phyloP scores from a whole-genome alignment of 1,139 yeast species.

The Taphrina sp. region DNA sequence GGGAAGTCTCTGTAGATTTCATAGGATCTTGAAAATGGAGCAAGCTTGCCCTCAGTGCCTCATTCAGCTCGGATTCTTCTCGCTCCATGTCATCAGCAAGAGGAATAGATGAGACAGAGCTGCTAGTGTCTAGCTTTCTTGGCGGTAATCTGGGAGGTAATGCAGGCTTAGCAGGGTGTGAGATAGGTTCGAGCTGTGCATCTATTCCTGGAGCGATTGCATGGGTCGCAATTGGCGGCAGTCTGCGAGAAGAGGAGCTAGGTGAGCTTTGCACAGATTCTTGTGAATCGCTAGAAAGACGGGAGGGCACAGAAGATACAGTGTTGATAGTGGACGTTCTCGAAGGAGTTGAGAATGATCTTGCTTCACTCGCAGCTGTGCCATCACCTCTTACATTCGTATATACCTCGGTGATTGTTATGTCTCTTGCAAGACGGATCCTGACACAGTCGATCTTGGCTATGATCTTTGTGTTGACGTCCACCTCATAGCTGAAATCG shows the following conservation, averaged over 20 bases:
- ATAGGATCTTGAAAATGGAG: not conserved
- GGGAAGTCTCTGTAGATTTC: not conserved
- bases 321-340: not conserved
- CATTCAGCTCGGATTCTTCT: slow-evolving; percentile 7
- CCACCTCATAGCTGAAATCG: slow-evolving; percentile 18
- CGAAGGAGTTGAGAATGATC: not conserved
- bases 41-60: slow-evolving; percentile 19
- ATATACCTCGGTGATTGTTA: slow-evolving; percentile 9
- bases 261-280: not conserved
- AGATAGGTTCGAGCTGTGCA: no score
- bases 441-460: slow-evolving; percentile 15
- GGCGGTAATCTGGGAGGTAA: slow-evolving; percentile 11
- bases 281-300: not conserved
- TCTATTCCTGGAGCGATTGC: not conserved
- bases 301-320: not conserved
- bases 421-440: slow-evolving; percentile 14
- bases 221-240: not conserved
- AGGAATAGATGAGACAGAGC: not conserved
- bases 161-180: slow-evolving; percentile 13
- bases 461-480: slow-evolving; percentile 11
- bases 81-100: not conserved
- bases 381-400: slow-evolving; percentile 21
- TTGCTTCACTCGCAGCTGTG: slow-evolving; percentile 7
- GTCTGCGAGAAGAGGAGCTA: slow-evolving; percentile 3
- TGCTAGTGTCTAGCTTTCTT: not conserved